Percentiles rank a stretch among this genome's conserved stretches.
phyloP scores from a whole-genome alignment of 768 basidiomycete species.

The Glaciozyma martinii region DNA sequence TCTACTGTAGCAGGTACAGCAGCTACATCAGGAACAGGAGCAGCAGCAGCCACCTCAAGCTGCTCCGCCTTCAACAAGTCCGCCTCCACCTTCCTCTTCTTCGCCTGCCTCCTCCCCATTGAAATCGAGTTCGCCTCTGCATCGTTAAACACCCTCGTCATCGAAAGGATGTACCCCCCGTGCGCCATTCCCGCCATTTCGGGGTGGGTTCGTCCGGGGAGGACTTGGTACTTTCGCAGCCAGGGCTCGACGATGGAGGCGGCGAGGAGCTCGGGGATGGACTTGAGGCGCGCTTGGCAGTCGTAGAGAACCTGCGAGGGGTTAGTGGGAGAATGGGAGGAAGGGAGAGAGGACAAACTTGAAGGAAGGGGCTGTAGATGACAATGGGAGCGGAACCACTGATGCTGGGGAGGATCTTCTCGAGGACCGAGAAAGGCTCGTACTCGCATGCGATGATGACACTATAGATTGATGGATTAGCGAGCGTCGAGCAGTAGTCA shows the following conservation, averaged over 20 bases:
- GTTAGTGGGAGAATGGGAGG: neutral
- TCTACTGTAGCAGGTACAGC: neutral
- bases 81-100: constrained; percentile 6
- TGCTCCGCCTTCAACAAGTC: neutral
- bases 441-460: constrained; percentile 75
- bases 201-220: constrained; percentile 95
- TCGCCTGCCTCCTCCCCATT: neutral
- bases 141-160: constrained; percentile 57
- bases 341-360: constrained; percentile 45
- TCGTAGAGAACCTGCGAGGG: constrained; percentile 59
- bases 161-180: constrained; percentile 77
- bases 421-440: constrained; percentile 70
- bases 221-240: constrained; percentile 80
- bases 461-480: constrained; percentile 40
- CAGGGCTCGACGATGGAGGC: constrained; percentile 77
- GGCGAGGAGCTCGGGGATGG: constrained; percentile 58
- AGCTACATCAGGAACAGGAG: neutral
- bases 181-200: constrained; percentile 82
- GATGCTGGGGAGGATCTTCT: constrained; percentile 63
- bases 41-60: neutral
- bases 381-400: constrained; percentile 79
- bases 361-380: constrained; percentile 70
- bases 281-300: constrained; percentile 61
- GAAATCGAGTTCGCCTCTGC: constrained; percentile 4
- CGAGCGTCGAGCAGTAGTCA: neutral